Conservation (phyloP, 257 asterid species). For the Ocimum tenuiflorum region DNA sequence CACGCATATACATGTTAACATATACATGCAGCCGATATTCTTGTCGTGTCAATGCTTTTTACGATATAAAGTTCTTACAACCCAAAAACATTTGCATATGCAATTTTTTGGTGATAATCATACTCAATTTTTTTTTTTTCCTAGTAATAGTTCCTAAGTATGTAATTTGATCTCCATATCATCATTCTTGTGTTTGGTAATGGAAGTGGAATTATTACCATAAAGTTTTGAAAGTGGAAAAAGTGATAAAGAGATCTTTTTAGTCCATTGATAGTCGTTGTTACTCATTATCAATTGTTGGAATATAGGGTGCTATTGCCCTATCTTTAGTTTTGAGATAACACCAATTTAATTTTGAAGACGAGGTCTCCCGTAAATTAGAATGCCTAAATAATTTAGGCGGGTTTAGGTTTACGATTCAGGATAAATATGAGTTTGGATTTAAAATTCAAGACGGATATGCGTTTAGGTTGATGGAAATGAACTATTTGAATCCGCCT, state of each 20-base stretch:
- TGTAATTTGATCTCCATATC: constrained; percentile 8
- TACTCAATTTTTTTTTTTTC: not conserved
- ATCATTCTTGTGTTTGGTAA: constrained; percentile 27
- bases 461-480: too few relatives aligned
- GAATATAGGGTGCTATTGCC: not conserved
- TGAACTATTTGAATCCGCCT: too few relatives aligned
- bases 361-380: too few relatives aligned
- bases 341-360: too few relatives aligned
- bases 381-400: too few relatives aligned
- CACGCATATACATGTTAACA: not conserved
- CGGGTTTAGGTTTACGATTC: too few relatives aligned
- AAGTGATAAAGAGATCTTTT: not conserved
- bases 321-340: not conserved
- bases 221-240: constrained; percentile 21
- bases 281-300: constrained; percentile 16
- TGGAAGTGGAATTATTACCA: constrained; percentile 30
- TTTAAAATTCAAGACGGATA: too few relatives aligned
- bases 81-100: constrained; percentile 27
- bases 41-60: constrained; percentile 42
- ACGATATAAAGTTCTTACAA: constrained; percentile 21
- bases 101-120: constrained; percentile 15
- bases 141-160: not conserved
- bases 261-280: not conserved
- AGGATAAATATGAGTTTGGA: too few relatives aligned
- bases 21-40: constrained; percentile 34